Conservation (phyloP, 768 basidiomycete species). For the Pulveroboletus sp. region DNA sequence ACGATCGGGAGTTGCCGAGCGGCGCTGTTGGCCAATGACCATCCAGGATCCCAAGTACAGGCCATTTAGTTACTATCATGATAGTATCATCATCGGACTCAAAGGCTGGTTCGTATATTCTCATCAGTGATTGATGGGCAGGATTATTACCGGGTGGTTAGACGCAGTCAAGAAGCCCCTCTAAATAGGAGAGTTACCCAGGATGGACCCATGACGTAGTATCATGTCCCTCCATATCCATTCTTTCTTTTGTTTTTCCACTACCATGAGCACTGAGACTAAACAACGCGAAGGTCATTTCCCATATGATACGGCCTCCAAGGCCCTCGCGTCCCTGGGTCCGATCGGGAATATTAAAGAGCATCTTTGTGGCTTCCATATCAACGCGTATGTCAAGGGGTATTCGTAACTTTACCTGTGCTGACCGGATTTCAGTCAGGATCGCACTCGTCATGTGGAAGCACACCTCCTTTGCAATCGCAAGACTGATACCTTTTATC, state of each 20-base stretch:
- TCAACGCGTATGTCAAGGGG: constrained; percentile 26
- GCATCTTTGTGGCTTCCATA: constrained; percentile 36
- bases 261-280: constrained; percentile 26
- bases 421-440: constrained; percentile 18
- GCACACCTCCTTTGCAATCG: constrained; percentile 46
- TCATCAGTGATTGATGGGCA: no score
- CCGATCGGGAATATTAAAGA: constrained; percentile 33
- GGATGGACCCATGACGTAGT: constrained; percentile 1
- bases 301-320: constrained; percentile 25
- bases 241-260: neutral
- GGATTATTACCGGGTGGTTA: no score
- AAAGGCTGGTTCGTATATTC: no score
- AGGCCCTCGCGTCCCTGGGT: constrained; percentile 30
- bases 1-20: constrained; percentile 28
- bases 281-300: constrained; percentile 21
- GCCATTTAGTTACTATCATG: no score
- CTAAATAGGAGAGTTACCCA: constrained; percentile 10
- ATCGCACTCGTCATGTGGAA: constrained; percentile 35
- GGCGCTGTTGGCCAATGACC: neutral
- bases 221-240: neutral
- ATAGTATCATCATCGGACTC: no score
- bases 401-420: neutral
- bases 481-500: constrained; percentile 36
- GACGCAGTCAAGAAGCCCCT: neutral
- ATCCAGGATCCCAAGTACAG: neutral